Evolutionary conservation across 2,329 filamentous ascomycete genomes (phyloP).

Genomic region (Pestalotiopsis sp.): DNA sequence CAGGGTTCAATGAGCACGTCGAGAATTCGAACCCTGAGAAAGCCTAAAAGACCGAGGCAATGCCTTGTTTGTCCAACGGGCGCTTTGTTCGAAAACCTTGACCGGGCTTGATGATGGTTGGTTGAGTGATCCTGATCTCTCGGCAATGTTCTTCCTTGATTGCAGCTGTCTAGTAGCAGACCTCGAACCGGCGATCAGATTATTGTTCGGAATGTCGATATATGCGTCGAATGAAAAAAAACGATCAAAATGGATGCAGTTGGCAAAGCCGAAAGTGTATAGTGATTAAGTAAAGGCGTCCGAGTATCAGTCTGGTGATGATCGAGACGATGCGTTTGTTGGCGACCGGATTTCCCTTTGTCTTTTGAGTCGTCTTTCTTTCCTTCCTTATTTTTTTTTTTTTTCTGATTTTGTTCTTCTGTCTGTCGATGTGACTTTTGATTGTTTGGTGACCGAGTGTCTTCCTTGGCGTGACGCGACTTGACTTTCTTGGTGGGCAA

Average conservation of each 20-base stretch:
- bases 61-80: neutral
- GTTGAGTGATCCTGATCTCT: conserved; percentile 13
- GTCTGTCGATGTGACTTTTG: conserved; percentile 18
- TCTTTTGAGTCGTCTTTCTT: conserved; percentile 14
- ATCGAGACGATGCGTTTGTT: conserved; percentile 15
- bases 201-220: conserved; percentile 20
- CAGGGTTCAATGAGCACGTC: neutral
- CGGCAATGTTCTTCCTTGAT: neutral
- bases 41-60: neutral
- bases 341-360: conserved; percentile 1
- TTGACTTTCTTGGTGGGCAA: conserved; percentile 24
- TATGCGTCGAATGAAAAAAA: conserved; percentile 29
- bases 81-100: neutral
- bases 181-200: conserved; percentile 1
- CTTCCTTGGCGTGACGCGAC: conserved; percentile 28
- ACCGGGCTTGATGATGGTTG: neutral
- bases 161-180: neutral
- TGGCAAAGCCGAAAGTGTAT: conserved; percentile 31
- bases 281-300: conserved; percentile 35
- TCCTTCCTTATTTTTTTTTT: conserved; percentile 2
- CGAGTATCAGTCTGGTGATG: conserved; percentile 16
- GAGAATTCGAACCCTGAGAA: neutral
- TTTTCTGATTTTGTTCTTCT: neutral
- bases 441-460: conserved; percentile 24
- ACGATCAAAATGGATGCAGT: conserved; percentile 19